These are phyloP conservation scores for Ramaria rubella DNA, from an alignment of 768 basidiomycete species.

Conservation along the genomic window DNA sequence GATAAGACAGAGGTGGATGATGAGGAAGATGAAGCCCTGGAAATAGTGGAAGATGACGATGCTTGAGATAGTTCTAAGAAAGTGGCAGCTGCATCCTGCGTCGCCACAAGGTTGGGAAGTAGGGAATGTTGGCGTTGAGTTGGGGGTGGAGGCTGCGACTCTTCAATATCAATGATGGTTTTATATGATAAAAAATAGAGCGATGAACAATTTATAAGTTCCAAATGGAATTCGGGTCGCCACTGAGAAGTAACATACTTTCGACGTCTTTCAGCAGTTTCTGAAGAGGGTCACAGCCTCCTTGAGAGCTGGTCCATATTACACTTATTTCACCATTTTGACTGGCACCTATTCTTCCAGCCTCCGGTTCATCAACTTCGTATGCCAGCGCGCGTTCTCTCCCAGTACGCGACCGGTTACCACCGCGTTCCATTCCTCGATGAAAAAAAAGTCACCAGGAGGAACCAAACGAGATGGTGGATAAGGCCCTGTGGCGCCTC, in stretches of 20 bases:
- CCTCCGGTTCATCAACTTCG: background rate
- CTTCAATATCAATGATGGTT: background rate
- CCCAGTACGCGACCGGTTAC: background rate
- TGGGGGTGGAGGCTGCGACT: background rate
- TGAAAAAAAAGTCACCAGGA: background rate
- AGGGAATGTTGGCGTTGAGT: background rate
- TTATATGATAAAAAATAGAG: background rate
- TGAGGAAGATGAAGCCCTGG: background rate
- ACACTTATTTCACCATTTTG: background rate
- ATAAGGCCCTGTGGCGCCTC: too few species aligned
- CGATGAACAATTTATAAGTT: background rate
- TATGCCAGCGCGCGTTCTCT: background rate
- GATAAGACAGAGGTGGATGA: background rate
- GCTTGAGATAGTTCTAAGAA: background rate
- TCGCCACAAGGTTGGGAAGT: background rate
- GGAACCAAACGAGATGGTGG: too few species aligned
- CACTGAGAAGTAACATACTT: background rate
- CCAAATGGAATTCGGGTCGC: background rate
- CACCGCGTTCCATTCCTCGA: background rate
- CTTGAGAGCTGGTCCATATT: conserved; percentile 10
- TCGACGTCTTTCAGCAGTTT: conserved; percentile 8
- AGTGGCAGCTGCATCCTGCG: background rate
- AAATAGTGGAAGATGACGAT: background rate
- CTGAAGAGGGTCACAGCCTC: conserved; percentile 5
- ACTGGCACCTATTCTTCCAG: background rate